These are phyloP conservation scores for Gigaspora rosea DNA, from an alignment of 192 early-diverging fungal genomes.

Conservation along the genomic window DNA sequence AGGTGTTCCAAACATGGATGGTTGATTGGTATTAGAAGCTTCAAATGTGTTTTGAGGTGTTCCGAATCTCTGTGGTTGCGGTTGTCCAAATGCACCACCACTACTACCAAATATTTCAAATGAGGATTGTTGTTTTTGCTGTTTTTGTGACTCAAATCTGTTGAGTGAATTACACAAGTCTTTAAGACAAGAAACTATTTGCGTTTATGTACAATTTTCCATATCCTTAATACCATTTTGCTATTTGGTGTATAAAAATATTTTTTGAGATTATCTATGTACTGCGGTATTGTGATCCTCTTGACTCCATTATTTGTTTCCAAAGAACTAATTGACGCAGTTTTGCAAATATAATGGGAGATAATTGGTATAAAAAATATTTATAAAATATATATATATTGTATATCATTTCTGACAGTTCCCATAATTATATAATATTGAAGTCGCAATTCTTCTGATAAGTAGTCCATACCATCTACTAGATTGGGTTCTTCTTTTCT, in stretches of 20 bases:
- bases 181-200: not conserved
- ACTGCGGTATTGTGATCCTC: not conserved
- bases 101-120: too few relatives aligned
- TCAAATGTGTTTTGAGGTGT: too few relatives aligned
- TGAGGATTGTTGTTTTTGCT: too few relatives aligned
- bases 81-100: too few relatives aligned
- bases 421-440: constrained; percentile 41
- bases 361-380: not conserved
- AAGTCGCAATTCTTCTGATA: constrained; percentile 58
- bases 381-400: constrained; percentile 21
- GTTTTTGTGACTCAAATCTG: too few relatives aligned
- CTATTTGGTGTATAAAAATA: not conserved
- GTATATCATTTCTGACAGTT: constrained; percentile 10
- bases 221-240: constrained; percentile 1
- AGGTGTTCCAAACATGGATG: too few relatives aligned
- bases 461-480: constrained; percentile 51
- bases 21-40: too few relatives aligned
- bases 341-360: not conserved
- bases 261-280: not conserved
- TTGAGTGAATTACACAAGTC: too few relatives aligned
- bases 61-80: too few relatives aligned
- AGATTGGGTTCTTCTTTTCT: constrained; percentile 55
- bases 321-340: not conserved
- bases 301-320: constrained; percentile 1
- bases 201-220: not conserved